Percentiles rank a stretch among this genome's conserved stretches.
phyloP scores from a whole-genome alignment of 108 stramenopile species.

The Cyclotella cryptica region DNA sequence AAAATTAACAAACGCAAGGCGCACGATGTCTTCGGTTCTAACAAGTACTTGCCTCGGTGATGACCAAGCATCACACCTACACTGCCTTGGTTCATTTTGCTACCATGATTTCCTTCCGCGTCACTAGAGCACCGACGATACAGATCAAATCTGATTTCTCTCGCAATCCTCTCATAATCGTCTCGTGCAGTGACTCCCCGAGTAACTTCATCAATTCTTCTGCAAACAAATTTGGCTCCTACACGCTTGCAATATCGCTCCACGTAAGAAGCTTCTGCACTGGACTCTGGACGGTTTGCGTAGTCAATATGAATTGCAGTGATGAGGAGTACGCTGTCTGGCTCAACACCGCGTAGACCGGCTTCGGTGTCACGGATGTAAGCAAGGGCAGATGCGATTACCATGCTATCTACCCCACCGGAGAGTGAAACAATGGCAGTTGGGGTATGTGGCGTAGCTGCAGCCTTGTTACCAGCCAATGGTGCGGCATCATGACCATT shows the following conservation, averaged over 20 bases:
- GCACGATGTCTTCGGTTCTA: neutral
- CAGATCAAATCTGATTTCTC: conserved; percentile 86
- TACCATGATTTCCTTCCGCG: conserved; percentile 2
- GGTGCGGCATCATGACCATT: neutral
- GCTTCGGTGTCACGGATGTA: conserved; percentile 57
- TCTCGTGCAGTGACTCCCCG: conserved; percentile 93
- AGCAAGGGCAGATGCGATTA: conserved; percentile 86
- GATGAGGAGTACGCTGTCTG: conserved; percentile 54
- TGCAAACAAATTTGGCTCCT: conserved; percentile 63
- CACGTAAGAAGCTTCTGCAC: conserved; percentile 89
- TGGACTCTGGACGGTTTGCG: conserved; percentile 95
- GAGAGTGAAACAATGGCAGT: conserved; percentile 89
- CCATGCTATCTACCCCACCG: conserved; percentile 99
- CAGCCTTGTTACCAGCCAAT: neutral
- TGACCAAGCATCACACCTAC: conserved; percentile 95
- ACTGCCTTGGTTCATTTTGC: conserved; percentile 17
- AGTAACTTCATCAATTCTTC: conserved; percentile 90
- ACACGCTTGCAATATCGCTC: conserved; percentile 72
- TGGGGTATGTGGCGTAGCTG: neutral
- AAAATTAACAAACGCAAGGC: neutral
- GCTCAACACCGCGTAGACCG: conserved; percentile 35
- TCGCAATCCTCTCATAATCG: conserved; percentile 90
- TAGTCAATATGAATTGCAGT: conserved; percentile 94
- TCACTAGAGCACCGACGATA: conserved; percentile 73
- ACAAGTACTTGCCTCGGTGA: conserved; percentile 71